Base-by-base conservation (phyloP, 257 asterid genomes). In the Scutellaria baicalensis region DNA sequence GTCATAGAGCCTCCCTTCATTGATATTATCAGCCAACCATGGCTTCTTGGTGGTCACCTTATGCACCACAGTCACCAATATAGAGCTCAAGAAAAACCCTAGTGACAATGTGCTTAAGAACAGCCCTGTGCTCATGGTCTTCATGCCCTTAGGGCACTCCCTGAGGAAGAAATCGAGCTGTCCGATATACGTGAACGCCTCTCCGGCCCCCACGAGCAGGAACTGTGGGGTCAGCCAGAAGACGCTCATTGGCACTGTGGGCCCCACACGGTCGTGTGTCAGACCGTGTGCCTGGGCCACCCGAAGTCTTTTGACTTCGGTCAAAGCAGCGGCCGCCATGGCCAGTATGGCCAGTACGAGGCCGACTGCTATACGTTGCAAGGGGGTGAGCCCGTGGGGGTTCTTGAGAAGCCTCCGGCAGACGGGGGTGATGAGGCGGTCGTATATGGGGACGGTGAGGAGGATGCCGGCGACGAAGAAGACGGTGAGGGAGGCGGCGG, bases 131-230 rank as follows among this genome's bases (percentile, higher is more conserved):
- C 98, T 93, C 89, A 93, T 90, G 0, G 98, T 88, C 36, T 93
- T 93, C 98, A 88, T 93, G 31, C 98, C 97, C 58, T 85, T 88
- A 0, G 98, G 98, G 49, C 95, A 93, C 39, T 90, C 97, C 2
- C 87, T 74, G 0, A 90, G 68, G 64, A 90, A 93, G 75, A 93
- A 93, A 75, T 93, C 97, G 0, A 93, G 84, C 54, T 93, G 98
- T 0, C 98, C 98, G 0, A 88, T 84, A 56, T 90, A 93, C 0
- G 90, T 93, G 18, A 93, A 93, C 1, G 98, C 97, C 78, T 90
- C 97, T 0, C 97, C 97, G 0, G 93, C 66, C 17, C 98, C 98
- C 1, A 88, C 90, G 0, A 85, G 10, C 1, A 87, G 31, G 66
- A 93, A 90, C 13, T 93, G 98, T 0, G 97, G 98, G 12, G 78